These are phyloP conservation scores for Hemileccinum rubropunctum DNA, from an alignment of 768 basidiomycete genomes.

Conservation along the genomic window DNA sequence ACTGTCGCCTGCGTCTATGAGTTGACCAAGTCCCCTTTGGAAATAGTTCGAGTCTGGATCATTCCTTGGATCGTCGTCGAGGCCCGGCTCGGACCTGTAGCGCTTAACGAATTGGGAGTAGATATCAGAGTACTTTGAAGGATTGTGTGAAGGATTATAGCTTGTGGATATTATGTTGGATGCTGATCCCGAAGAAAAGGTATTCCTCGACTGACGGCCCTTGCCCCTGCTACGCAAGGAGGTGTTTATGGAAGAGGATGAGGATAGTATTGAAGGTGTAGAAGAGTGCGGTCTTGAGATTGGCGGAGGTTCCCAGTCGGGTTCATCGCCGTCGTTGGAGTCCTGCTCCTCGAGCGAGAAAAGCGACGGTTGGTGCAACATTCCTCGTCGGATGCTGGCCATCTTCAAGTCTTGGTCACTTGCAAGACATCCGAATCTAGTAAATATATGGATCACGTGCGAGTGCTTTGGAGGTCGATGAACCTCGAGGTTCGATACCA, in stretches of 20 bases:
- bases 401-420: slow-evolving; percentile 8
- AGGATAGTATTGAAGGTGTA: slow-evolving; percentile 23
- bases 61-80: slow-evolving; percentile 66
- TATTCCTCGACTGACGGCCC: slow-evolving; percentile 29
- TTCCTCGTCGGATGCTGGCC: slow-evolving; percentile 25
- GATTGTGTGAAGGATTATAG: slow-evolving; percentile 29
- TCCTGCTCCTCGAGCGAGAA: slow-evolving; percentile 64
- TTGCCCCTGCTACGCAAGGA: slow-evolving; percentile 32
- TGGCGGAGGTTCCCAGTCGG: slow-evolving; percentile 41
- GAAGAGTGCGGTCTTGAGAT: slow-evolving; percentile 26
- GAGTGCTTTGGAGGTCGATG: too few relatives aligned
- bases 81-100: slow-evolving; percentile 63
- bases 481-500: too few relatives aligned
- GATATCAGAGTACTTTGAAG: slow-evolving; percentile 52
- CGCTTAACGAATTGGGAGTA: slow-evolving; percentile 80
- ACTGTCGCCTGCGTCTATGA: slow-evolving; percentile 66
- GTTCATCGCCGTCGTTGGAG: slow-evolving; percentile 44
- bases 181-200: slow-evolving; percentile 28
- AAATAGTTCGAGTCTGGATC: slow-evolving; percentile 86
- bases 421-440: background rate
- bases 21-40: slow-evolving; percentile 66
- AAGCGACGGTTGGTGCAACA: slow-evolving; percentile 59
- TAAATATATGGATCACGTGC: background rate
- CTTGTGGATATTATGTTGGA: slow-evolving; percentile 28
- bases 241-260: slow-evolving; percentile 30